Evolutionary conservation across 768 basidiomycete species (phyloP).

Genomic region (Amanita thiersii): DNA sequence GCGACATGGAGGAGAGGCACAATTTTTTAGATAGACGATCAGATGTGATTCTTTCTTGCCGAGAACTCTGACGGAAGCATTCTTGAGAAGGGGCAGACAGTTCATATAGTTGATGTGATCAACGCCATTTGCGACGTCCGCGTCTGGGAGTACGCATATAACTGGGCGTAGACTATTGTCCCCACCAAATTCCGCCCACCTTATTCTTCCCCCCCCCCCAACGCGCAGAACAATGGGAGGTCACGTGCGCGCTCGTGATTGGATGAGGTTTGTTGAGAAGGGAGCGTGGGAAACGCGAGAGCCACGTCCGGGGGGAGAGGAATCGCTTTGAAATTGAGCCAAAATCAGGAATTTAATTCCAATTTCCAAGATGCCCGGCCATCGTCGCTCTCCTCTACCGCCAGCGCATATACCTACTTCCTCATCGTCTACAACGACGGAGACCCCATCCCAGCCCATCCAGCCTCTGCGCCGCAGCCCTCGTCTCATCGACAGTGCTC

Average conservation of each 20-base stretch:
- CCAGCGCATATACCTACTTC: background rate
- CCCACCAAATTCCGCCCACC: background rate
- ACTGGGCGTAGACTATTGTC: too few relatives aligned
- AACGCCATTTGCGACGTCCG: too few relatives aligned
- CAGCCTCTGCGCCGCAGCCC: conserved; percentile 7
- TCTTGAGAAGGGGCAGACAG: too few relatives aligned
- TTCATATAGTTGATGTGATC: too few relatives aligned
- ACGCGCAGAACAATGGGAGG: too few relatives aligned
- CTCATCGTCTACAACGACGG: background rate
- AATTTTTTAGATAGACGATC: background rate
- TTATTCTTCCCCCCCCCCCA: background rate
- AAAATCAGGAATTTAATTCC: background rate
- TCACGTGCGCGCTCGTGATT: background rate
- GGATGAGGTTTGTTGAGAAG: background rate
- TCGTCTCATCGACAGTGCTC: conserved; percentile 2
- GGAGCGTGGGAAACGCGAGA: background rate
- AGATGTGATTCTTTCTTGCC: background rate
- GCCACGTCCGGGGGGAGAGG: background rate
- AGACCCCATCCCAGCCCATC: background rate
- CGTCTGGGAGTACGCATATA: too few relatives aligned
- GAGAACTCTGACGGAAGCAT: background rate
- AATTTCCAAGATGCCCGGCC: background rate
- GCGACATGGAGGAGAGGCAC: background rate
- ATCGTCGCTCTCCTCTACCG: background rate
- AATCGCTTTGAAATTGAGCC: background rate